Conservation (phyloP, 257 asterid genomes). For the Gentiana dahurica region DNA sequence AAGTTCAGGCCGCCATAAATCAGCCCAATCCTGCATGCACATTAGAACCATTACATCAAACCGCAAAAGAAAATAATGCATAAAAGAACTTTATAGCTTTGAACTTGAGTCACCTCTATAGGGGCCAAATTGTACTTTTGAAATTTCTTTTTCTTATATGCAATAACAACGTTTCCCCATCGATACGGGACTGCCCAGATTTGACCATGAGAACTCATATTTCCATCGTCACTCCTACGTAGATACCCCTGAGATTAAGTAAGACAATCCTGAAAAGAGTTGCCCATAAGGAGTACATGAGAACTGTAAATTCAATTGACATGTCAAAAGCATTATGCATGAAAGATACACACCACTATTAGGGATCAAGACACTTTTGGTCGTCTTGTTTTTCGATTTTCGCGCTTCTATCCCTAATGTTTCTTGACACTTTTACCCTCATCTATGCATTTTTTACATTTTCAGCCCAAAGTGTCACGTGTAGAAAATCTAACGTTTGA, state of each 20-base stretch:
- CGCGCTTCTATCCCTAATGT: too few species aligned
- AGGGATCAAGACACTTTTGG: too few species aligned
- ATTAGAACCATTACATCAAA: neutral
- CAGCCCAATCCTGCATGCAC: conserved; percentile 81
- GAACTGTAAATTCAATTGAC: conserved; percentile 1
- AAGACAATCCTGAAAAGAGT: conserved; percentile 23
- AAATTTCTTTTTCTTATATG: conserved; percentile 69
- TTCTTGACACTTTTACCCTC: too few species aligned
- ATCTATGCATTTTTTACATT: too few species aligned
- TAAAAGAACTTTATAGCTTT: conserved; percentile 4
- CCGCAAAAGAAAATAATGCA: too few species aligned
- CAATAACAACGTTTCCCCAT: conserved; percentile 96
- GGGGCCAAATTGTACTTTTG: conserved; percentile 59
- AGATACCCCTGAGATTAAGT: conserved; percentile 89
- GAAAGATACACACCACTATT: neutral
- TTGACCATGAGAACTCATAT: conserved; percentile 55
- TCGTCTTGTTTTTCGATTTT: too few species aligned
- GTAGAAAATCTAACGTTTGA: too few species aligned
- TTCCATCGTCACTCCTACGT: conserved; percentile 87
- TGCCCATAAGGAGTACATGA: conserved; percentile 8
- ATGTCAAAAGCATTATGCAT: neutral
- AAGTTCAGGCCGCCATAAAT: conserved; percentile 93
- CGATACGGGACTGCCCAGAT: conserved; percentile 93
- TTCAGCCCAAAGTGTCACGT: too few species aligned
- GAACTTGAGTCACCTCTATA: conserved; percentile 41